Conservation (phyloP, 106 monocot species). For the Platanthera zijinensis region DNA sequence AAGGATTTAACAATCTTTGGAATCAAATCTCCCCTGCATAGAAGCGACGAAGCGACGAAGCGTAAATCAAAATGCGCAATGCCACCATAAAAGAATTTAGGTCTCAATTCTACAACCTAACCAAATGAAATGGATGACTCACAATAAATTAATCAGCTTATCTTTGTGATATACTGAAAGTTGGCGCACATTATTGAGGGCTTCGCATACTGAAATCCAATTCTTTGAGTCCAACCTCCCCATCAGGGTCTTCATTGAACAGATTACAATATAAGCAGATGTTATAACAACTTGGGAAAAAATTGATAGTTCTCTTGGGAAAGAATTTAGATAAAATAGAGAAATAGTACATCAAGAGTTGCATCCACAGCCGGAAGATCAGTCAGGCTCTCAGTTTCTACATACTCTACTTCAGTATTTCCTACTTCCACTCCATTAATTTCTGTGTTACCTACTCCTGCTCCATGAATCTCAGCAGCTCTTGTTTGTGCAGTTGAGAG, state of each 20-base stretch:
- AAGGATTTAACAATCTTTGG: slow-evolving; percentile 73
- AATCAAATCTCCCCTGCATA: slow-evolving; percentile 51
- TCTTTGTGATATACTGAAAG: slow-evolving; percentile 83
- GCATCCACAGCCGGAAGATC: slow-evolving; percentile 65
- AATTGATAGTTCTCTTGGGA: too few species aligned
- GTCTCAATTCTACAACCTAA: neutral
- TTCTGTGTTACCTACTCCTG: slow-evolving; percentile 23
- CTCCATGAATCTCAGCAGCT: slow-evolving; percentile 21
- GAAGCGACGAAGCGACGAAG: neutral
- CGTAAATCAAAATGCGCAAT: neutral
- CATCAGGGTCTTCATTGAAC: slow-evolving; percentile 49
- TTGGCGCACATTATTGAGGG: slow-evolving; percentile 92
- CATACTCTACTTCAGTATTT: slow-evolving; percentile 76
- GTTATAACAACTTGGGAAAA: too few species aligned
- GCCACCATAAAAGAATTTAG: neutral
- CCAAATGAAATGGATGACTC: slow-evolving; percentile 21
- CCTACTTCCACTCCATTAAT: slow-evolving; percentile 33
- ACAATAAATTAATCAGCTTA: slow-evolving; percentile 67
- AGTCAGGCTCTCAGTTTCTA: slow-evolving; percentile 69
- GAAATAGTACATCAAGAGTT: slow-evolving; percentile 48
- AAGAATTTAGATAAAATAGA: neutral
- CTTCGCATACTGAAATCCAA: slow-evolving; percentile 84
- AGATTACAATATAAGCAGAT: neutral
- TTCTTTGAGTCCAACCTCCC: slow-evolving; percentile 79
- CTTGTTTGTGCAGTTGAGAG: slow-evolving; percentile 16